phyloP scores from a whole-genome alignment of 176 grass and related monocot species.

The Oryza meyeriana region DNA sequence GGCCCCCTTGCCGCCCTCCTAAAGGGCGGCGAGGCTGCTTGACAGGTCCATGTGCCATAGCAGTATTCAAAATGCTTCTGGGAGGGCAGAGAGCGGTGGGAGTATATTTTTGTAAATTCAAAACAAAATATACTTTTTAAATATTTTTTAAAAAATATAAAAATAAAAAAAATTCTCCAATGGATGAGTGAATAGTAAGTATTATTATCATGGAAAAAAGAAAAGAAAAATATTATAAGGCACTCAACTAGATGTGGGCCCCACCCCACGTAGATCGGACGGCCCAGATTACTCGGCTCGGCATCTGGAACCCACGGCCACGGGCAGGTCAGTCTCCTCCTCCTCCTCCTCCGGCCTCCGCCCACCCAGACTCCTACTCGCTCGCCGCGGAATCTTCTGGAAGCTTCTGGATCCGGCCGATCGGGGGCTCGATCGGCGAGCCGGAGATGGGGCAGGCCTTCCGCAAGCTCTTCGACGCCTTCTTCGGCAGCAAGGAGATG shows the following conservation, averaged over 20 bases:
- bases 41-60: too few species aligned
- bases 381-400: constrained; percentile 11
- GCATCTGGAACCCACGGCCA: constrained; percentile 9
- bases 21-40: too few species aligned
- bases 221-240: too few species aligned
- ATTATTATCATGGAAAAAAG: too few species aligned
- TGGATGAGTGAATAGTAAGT: too few species aligned
- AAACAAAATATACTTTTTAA: too few species aligned
- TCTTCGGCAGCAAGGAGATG: constrained; percentile 97
- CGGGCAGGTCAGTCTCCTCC: not conserved
- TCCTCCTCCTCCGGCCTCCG: not conserved
- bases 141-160: too few species aligned
- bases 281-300: constrained; percentile 4
- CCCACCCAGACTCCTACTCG: not conserved
- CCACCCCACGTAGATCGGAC: not conserved
- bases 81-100: too few species aligned
- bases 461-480: constrained; percentile 97
- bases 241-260: not conserved
- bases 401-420: constrained; percentile 37
- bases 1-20: too few species aligned
- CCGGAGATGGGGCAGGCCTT: constrained; percentile 94
- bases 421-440: not conserved
- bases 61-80: too few species aligned
- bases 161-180: too few species aligned
- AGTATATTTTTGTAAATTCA: too few species aligned